phyloP scores from a whole-genome alignment of 2,329 filamentous ascomycete genomes.

The Xylariaceae sp. region DNA sequence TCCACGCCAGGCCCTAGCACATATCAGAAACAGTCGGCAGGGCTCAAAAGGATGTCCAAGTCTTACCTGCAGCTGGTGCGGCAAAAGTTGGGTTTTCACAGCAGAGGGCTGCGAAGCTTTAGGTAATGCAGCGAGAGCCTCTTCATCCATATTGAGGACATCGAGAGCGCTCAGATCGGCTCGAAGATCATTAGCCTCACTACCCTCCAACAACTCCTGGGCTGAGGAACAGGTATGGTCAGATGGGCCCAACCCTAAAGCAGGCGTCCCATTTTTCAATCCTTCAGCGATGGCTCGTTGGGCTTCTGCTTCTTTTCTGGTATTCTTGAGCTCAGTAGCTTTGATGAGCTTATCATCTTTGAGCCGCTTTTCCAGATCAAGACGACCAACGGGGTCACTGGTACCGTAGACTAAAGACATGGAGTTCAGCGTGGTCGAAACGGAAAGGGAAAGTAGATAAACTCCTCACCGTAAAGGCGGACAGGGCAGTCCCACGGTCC shows the following conservation, averaged over 20 bases:
- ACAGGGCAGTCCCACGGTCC: slow-evolving; percentile 69
- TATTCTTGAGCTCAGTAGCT: slow-evolving; percentile 52
- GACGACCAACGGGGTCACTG: slow-evolving; percentile 47
- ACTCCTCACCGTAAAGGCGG: slow-evolving; percentile 55
- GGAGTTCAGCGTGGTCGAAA: no score
- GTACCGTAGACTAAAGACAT: slow-evolving; percentile 74
- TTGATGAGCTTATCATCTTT: slow-evolving; percentile 61
- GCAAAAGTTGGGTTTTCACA: slow-evolving; percentile 65
- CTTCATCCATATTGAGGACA: slow-evolving; percentile 67
- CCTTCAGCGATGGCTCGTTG: slow-evolving; percentile 43
- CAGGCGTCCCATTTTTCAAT: slow-evolving; percentile 37
- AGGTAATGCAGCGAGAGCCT: slow-evolving; percentile 66
- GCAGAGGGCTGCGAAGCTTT: slow-evolving; percentile 63
- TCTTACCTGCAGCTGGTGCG: slow-evolving; percentile 67
- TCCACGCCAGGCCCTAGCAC: slow-evolving; percentile 73
- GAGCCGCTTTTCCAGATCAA: slow-evolving; percentile 57
- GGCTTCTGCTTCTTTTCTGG: slow-evolving; percentile 49
- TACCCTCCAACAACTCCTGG: slow-evolving; percentile 61
- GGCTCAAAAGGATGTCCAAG: neutral
- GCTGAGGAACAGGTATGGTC: slow-evolving; percentile 40
- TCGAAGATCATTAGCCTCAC: slow-evolving; percentile 64
- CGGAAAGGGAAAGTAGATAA: no score
- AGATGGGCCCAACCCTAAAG: slow-evolving; percentile 29
- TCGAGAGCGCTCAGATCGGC: slow-evolving; percentile 63
- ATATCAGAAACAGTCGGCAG: slow-evolving; percentile 5